phyloP scores from a whole-genome alignment of 768 basidiomycete species.

The Pilatotrama ljubarskyi region DNA sequence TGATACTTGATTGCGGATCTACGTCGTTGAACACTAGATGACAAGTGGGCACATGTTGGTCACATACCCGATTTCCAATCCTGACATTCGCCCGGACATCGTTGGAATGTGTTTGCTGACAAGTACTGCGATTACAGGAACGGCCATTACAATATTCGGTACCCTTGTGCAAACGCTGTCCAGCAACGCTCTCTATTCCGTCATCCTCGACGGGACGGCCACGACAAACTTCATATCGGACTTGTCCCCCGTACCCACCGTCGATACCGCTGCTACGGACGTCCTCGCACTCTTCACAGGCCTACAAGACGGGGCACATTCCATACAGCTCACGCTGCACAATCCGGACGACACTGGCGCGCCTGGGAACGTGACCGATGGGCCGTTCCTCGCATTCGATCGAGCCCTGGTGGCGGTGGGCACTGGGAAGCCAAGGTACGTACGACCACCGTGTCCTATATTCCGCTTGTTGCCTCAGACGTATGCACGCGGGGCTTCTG shows the following conservation, averaged over 20 bases:
- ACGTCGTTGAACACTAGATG: background rate
- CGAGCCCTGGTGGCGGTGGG: constrained; percentile 44
- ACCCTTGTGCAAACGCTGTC: constrained; percentile 36
- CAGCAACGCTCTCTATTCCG: constrained; percentile 35
- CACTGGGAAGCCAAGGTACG: constrained; percentile 14
- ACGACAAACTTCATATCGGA: constrained; percentile 29
- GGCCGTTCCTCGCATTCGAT: constrained; percentile 53
- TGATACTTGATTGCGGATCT: constrained; percentile 19
- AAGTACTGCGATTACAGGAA: constrained; percentile 43
- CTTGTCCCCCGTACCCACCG: constrained; percentile 30
- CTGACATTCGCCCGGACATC: background rate
- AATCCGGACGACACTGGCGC: constrained; percentile 29
- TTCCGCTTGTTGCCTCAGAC: background rate
- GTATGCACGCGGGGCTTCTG: background rate
- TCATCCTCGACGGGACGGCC: constrained; percentile 52
- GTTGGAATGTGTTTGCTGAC: background rate
- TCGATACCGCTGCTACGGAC: constrained; percentile 26
- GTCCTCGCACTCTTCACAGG: constrained; percentile 51
- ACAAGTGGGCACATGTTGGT: constrained; percentile 1
- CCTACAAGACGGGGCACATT: constrained; percentile 52
- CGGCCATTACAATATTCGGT: constrained; percentile 61
- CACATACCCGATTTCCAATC: background rate
- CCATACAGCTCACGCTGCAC: constrained; percentile 52
- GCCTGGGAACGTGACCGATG: constrained; percentile 7
- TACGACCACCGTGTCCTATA: background rate